Base-by-base conservation (phyloP, 768 basidiomycete species). In the Russula earlei region DNA sequence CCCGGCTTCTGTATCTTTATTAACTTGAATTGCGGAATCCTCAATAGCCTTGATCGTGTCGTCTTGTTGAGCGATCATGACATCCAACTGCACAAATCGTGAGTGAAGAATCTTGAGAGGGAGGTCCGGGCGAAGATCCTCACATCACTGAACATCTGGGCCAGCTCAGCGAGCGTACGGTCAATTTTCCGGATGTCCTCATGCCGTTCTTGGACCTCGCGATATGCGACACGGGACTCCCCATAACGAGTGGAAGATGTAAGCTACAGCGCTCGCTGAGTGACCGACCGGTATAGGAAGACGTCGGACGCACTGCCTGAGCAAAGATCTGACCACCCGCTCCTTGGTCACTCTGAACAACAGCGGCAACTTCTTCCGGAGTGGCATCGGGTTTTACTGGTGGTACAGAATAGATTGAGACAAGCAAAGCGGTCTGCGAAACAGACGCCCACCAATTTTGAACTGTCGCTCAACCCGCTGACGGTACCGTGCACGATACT, bases 301-400 rank as follows among this genome's bases (percentile, higher is more conserved):
- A 33, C 12, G 44, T 20, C n/a, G 15, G 2, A 65, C 76, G 29
- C 66, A 90, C 89, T 55, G 90, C 87, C 72, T 91, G 90, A 56
- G 85, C 84, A 75, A 97, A 97, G 51, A 96, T 85, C 68, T 96
- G 93, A 27, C 69, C 68, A 41, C 69, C 69, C 27, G 80, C 78
- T 47, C 84, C 85, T 49, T 77, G 78, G 43, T 88, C 85, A 63
- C 91, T 85, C 63, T 93, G 84, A 33, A 93, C 84, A n/a, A 88
- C 92, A 15, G 87, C 84, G 49, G 77, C 74, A 58, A 97, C 75
- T 70, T 97, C 94, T 53, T 95, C 91, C 2, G 84, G 84, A 0
- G 91, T 83, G 5, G 94, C 94, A 69, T 94, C 84, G 46, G 92
- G 93, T 72, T 96, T 96, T 54, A 93, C 92, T 90, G 58, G 0